phyloP scores from a whole-genome alignment of 2,329 filamentous ascomycete species.

The Arthrobotrys sinensis region DNA sequence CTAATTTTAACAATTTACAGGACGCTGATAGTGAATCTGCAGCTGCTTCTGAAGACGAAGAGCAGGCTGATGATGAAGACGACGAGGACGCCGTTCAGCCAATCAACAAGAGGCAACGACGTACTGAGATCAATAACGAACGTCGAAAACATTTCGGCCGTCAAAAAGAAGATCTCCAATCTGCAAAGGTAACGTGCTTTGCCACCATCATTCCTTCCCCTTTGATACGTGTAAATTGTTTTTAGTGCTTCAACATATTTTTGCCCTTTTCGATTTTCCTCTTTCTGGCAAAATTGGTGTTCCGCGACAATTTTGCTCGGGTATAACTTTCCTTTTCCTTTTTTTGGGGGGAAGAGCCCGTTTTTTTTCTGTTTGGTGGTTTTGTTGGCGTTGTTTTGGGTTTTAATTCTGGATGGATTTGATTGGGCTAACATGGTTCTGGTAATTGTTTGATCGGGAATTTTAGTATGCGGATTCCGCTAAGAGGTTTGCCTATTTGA shows the following conservation, averaged over 20 bases:
- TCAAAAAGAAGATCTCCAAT: constrained; percentile 91
- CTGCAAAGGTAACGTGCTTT: constrained; percentile 82
- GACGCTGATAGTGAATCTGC: constrained; percentile 51
- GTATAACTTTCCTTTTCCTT: constrained; percentile 53
- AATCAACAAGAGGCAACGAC: constrained; percentile 87
- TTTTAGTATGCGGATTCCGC: constrained; percentile 64
- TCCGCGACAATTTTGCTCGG: constrained; percentile 58
- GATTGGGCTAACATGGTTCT: constrained; percentile 55
- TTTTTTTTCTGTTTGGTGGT: constrained; percentile 48
- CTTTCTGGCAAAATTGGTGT: constrained; percentile 45
- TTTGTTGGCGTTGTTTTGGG: constrained; percentile 43
- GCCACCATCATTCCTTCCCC: not conserved
- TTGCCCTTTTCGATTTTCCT: constrained; percentile 41
- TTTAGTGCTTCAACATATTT: constrained; percentile 3
- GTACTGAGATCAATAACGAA: constrained; percentile 84
- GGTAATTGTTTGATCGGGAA: constrained; percentile 60
- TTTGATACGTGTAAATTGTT: constrained; percentile 23
- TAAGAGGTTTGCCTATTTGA: constrained; percentile 87
- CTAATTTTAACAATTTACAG: constrained; percentile 50
- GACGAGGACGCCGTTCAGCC: constrained; percentile 76
- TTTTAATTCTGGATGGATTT: constrained; percentile 37
- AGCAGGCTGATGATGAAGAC: constrained; percentile 62
- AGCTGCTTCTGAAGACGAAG: constrained; percentile 45
- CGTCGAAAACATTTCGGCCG: constrained; percentile 93
- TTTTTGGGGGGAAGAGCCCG: constrained; percentile 35